Base-by-base conservation (phyloP, 768 basidiomycete genomes). In the Psilocybe cubensis region DNA sequence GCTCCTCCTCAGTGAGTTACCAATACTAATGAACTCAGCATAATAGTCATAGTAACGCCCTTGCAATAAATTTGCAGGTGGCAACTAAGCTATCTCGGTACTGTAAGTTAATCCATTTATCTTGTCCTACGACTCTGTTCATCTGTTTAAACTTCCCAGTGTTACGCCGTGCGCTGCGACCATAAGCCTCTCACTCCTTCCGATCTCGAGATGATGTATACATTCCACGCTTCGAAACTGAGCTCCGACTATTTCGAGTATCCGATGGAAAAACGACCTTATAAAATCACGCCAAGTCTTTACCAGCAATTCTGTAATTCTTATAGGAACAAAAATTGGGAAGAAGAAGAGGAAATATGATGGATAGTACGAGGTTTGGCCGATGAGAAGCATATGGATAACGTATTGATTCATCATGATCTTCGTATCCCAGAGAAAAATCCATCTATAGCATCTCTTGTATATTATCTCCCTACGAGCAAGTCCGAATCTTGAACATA, bases 191-290 rank as follows among this genome's bases (percentile, higher is more conserved):
- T 66, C 4, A 38, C 49, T 6, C 58, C 46, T 28, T 54, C 59
- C 20, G 44, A 56, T 6, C 45, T 66, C 7, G 60, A 66, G 31
- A 63, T 60, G 2, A 63, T 63, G 35, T 58, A 52, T 48, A 53
- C 41, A 40, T 66, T 63, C 35, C 65, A 63, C 29, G 17, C 23
- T 29, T 54, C 48, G 3, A 23, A 56, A 10, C 50, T 63, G 3
- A 11, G 38, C 24, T 47, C 52, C 3, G 51, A 24, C 4, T 64
- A 61, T 41, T 61, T 61, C 43, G 57, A 61, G 21, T 17, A 33
- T 33, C 31, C 31, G 14, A 18, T 38, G 12, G n/a, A 41, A n/a
- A 9, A 27, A 18, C 23, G 29, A 12, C 56, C 48, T 21, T 45
- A 52, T 2, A 31, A 47, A 17, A 53, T 64, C 27, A 58, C 48